phyloP scores from a whole-genome alignment of 1,284 basidiomycete genomes.

The Malassezia arunalokei region DNA sequence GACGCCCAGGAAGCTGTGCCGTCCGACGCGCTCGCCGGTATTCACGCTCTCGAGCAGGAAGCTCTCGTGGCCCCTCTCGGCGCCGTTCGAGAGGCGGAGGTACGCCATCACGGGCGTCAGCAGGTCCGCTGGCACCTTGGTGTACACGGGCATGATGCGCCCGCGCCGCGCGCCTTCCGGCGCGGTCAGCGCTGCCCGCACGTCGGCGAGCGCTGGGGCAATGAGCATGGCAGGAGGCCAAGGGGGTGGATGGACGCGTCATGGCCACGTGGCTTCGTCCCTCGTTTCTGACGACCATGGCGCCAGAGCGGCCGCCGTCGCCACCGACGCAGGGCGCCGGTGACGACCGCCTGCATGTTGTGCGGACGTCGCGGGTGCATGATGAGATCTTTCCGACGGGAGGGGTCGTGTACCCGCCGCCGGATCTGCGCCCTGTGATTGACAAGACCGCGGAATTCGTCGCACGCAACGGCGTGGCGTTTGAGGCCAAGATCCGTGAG shows the following conservation, averaged over 20 bases:
- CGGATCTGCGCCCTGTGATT: slow-evolving; percentile 63
- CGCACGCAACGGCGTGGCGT: slow-evolving; percentile 49
- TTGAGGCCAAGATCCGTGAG: slow-evolving; percentile 38
- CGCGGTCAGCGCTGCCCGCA: slow-evolving; percentile 24
- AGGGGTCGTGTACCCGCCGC: slow-evolving; percentile 47
- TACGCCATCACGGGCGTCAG: slow-evolving; percentile 96
- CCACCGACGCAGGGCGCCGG: slow-evolving; percentile 18
- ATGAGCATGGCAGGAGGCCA: background rate
- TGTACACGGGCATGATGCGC: slow-evolving; percentile 82
- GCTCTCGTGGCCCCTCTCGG: slow-evolving; percentile 51
- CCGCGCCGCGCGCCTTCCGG: slow-evolving; percentile 48
- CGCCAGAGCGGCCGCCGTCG: slow-evolving; percentile 27
- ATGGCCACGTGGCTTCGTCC: slow-evolving; percentile 1
- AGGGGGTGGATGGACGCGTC: background rate
- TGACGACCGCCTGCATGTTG: slow-evolving; percentile 2
- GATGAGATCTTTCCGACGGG: slow-evolving; percentile 26
- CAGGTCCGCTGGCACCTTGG: slow-evolving; percentile 85
- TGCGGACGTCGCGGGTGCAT: slow-evolving; percentile 18
- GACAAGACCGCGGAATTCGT: slow-evolving; percentile 92
- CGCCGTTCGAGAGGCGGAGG: slow-evolving; percentile 78
- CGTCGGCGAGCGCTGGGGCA: slow-evolving; percentile 31
- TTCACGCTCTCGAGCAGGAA: slow-evolving; percentile 54
- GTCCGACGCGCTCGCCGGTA: slow-evolving; percentile 75
- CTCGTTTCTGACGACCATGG: background rate
- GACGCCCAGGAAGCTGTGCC: slow-evolving; percentile 91